A percentile compares a stretch with the other conserved stretches of the same genome.
Evolutionary conservation across 768 basidiomycete species (phyloP).

Genomic region (Lenzites betulinus): DNA sequence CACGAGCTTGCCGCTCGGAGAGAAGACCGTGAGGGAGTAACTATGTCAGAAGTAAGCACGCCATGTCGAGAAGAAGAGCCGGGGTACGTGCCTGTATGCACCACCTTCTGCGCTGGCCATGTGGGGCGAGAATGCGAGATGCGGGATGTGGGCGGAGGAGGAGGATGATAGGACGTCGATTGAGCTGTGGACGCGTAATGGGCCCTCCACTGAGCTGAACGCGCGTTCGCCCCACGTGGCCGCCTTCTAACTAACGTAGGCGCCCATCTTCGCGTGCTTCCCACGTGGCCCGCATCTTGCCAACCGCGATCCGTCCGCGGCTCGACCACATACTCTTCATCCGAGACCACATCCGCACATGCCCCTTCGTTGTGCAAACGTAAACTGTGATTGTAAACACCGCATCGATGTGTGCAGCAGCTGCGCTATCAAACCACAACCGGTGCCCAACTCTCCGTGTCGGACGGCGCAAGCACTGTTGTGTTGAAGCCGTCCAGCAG

Average conservation of each 20-base stretch:
- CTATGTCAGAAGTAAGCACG: slow-evolving; percentile 42
- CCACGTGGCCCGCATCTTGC: neutral
- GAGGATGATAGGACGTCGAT: neutral
- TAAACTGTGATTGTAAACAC: neutral
- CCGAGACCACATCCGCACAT: neutral
- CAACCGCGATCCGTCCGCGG: slow-evolving; percentile 2
- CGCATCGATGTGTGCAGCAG: neutral
- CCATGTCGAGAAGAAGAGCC: slow-evolving; percentile 7
- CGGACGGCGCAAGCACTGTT: neutral
- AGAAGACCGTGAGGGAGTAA: slow-evolving; percentile 99
- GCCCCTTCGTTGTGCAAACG: neutral
- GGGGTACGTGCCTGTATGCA: slow-evolving; percentile 36
- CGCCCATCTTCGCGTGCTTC: slow-evolving; percentile 1
- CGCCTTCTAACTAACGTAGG: neutral
- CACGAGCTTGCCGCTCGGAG: slow-evolving; percentile 97
- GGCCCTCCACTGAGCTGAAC: slow-evolving; percentile 18
- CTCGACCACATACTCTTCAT: neutral
- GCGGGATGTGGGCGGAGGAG: slow-evolving; percentile 1
- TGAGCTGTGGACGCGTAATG: slow-evolving; percentile 24
- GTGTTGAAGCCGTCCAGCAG: neutral
- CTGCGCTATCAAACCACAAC: slow-evolving; percentile 1
- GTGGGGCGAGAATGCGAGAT: slow-evolving; percentile 18
- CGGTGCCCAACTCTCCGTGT: neutral
- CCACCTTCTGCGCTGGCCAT: slow-evolving; percentile 77
- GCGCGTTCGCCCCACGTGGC: slow-evolving; percentile 25